Conservation (phyloP, 345 rosid genomes). For the Eucalyptus coolabah region DNA sequence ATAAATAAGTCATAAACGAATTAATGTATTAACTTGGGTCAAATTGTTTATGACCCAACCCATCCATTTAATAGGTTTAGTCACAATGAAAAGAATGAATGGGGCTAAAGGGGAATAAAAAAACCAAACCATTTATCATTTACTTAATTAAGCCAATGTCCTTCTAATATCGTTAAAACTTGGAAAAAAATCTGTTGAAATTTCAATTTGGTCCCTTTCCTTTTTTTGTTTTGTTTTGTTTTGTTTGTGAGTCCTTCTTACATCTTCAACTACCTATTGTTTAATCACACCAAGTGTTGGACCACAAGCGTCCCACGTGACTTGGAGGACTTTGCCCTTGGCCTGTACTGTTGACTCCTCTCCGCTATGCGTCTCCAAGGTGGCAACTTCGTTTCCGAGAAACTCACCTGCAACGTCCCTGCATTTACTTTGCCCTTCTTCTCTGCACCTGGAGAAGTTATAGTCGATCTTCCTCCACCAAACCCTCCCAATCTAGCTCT, state of each 20-base stretch:
- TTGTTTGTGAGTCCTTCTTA: neutral
- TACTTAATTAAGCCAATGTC: neutral
- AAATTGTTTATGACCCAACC: fast-evolving
- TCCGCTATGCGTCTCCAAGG: neutral
- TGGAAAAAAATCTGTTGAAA: neutral
- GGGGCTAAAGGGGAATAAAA: neutral
- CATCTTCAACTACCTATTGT: neutral
- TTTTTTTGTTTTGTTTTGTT: neutral
- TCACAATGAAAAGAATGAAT: fast-evolving
- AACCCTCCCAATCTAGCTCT: neutral
- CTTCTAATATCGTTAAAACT: neutral
- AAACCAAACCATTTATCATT: neutral
- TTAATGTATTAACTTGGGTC: too few species aligned
- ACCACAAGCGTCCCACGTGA: neutral
- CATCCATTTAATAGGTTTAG: neutral
- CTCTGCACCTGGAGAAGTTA: neutral
- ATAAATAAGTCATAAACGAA: too few species aligned
- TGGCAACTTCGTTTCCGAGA: neutral
- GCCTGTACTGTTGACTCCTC: neutral
- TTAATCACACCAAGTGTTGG: neutral
- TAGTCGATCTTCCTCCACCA: neutral
- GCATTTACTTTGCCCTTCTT: neutral
- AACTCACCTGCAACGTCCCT: neutral
- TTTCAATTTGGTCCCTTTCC: neutral
- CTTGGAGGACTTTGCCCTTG: neutral